Evolutionary conservation across 2,329 filamentous ascomycete genomes (phyloP), one percentile per base, ranked within the genome.

Genomic region (Talaromyces albobiverticillius): DNA sequence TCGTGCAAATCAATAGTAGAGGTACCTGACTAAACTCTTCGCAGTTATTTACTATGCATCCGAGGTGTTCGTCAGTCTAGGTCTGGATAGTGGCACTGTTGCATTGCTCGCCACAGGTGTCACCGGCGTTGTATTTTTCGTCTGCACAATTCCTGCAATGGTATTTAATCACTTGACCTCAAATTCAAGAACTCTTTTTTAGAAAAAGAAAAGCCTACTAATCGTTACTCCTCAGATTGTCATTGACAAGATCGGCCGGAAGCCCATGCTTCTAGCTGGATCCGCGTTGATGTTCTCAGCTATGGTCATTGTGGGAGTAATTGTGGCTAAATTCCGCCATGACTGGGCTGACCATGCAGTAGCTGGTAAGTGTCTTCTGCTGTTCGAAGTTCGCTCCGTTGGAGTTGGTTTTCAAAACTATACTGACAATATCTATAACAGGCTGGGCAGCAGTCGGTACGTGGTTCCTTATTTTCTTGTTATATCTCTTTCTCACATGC

Each of bases 261-360:
- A 76, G 23, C 71, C 70, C 9, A 67, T 82, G 11, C 66, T 80
- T 9, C 63, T 81, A 14, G 61, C 60, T 8, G 79, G 79, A 3
- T 71, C 72, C 3, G 64, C 69, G 8, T 65, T 74, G 42, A 79
- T 79, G 77, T 70, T 71, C 1, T 53, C 78, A 4, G 72, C 71
- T 2, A 75, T 79, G 56, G 67, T 79, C 38, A 71, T 80, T 32
- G 81, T 82, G 42, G 78, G 81, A 0, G 68, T 79, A 3, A 68
- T 85, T 16, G 79, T 84, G 3, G 81, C 79, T 2, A 69, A 76
- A 11, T 85, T 74, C 63, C 75, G 72, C 10, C 61, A 74, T 20
- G 68, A 79, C 56, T 84, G 81, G 81, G 63, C 74, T 0, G 64
- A 70, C 1, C 79, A 85, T 61, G 67, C 71, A 3, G 66, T 72